Evolutionary conservation across 257 asterid genomes (phyloP).

Genomic region (Vinca minor): DNA sequence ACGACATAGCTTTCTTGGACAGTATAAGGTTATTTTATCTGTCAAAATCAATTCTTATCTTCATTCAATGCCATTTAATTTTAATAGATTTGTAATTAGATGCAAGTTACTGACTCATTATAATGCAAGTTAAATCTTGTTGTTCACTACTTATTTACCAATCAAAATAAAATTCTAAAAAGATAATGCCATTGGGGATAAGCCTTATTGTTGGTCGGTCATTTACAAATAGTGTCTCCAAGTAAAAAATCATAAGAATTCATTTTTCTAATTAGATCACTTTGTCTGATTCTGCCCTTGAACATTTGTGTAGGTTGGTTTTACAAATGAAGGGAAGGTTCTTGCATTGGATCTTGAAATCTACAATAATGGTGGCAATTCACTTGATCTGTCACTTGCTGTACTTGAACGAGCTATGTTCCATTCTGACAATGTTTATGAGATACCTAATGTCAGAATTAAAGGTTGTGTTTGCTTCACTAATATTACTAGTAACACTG

Average conservation of each 20-base stretch:
- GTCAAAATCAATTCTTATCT: constrained; percentile 5
- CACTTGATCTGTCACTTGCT: constrained; percentile 83
- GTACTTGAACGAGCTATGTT: constrained; percentile 97
- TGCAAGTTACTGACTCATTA: neutral
- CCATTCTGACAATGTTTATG: constrained; percentile 84
- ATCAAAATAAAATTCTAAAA: neutral
- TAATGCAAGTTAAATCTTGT: neutral
- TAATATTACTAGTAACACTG: constrained; percentile 90
- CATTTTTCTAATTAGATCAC: constrained; percentile 9
- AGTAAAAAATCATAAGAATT: neutral
- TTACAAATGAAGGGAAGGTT: constrained; percentile 69
- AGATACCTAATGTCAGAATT: constrained; percentile 73
- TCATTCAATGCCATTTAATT: neutral
- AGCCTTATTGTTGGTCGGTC: neutral
- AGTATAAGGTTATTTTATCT: constrained; percentile 57
- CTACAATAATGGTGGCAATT: constrained; percentile 80
- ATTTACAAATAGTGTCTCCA: neutral
- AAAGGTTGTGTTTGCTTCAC: constrained; percentile 86
- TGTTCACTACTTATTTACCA: neutral
- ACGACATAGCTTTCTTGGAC: constrained; percentile 89
- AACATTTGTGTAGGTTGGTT: constrained; percentile 84
- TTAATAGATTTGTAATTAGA: neutral
- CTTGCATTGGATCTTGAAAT: constrained; percentile 87
- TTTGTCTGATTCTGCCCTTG: too few species aligned
- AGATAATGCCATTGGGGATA: neutral